Base-by-base conservation (phyloP, 192 early-diverging fungal genomes). In the Umbelopsis vinacea region DNA sequence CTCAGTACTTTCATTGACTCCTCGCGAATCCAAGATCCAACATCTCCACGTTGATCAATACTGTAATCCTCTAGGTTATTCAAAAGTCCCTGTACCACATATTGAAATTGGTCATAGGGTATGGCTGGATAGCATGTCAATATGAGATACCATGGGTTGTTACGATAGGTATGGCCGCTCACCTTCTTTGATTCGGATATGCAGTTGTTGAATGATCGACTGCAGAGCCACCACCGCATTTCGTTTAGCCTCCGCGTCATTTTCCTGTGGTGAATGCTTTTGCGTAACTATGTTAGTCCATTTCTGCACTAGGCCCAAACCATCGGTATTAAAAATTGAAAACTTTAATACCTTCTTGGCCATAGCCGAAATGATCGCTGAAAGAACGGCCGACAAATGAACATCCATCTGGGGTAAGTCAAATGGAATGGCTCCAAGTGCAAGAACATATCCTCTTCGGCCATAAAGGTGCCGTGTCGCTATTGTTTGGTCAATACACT, bases 1-100 rank as follows among this genome's bases (percentile, higher is more conserved):
- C 73, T 70, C 71, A 94, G 76, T 75, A 87, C 79, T 35, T 78
- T 74, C 88, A 93, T 87, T 60, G 85, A 83, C 55, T 88, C 85
- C 72, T 93, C 84, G 21, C 97, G 92, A 15, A 95, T 86, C 93
- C 95, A 96, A 2, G 94, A 96, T 4, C 97, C 97, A 47, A 99
- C 93, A 80, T 99, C 97, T 22, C 97, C 97, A 37, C 97, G 90
- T 46, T 90, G 90, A 71, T 98, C 97, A 3, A 87, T 86, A 52
- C 89, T 90, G 68, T 96, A 95, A 77, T 99, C 97, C 23, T 90
- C 78, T 46, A 97, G 79, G 4, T 92, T 93, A 1, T 67, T 78
- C 22, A 90, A 72, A 55, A 93, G 82, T 12, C 88, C 81, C 7
- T 82, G 63, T 2, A 92, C 33, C 21, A 91, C 76, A 10, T 54